phyloP scores from a whole-genome alignment of 2,329 filamentous ascomycete genomes.

The Atkinsonella hypoxylon region DNA sequence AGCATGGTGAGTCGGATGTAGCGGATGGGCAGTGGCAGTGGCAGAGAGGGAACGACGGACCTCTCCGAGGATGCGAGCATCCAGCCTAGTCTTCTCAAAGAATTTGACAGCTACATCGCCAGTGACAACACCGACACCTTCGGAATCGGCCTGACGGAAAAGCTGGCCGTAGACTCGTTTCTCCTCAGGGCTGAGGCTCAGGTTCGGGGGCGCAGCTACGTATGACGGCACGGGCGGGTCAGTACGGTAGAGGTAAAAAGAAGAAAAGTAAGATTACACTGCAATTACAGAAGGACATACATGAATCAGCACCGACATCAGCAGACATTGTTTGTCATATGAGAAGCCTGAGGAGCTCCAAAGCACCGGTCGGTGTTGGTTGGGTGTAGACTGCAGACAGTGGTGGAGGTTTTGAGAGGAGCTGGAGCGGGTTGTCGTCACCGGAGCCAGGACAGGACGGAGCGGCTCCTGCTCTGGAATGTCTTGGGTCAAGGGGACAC shows the following conservation, averaged over 20 bases:
- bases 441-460: background rate
- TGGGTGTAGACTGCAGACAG: background rate
- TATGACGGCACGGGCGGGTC: slow-evolving; percentile 2
- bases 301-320: slow-evolving; percentile 13
- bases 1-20: slow-evolving; percentile 5
- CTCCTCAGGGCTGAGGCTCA: slow-evolving; percentile 84
- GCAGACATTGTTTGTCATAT: slow-evolving; percentile 13
- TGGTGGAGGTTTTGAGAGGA: background rate
- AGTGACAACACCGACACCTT: slow-evolving; percentile 84
- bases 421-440: slow-evolving; percentile 1
- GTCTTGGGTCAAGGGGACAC: background rate
- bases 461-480: background rate
- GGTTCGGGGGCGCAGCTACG: slow-evolving; percentile 50
- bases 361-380: background rate
- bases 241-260: slow-evolving; percentile 4
- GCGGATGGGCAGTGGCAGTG: background rate
- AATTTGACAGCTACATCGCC: slow-evolving; percentile 95
- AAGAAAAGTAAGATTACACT: background rate
- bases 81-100: slow-evolving; percentile 89
- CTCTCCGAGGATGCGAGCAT: slow-evolving; percentile 77
- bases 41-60: slow-evolving; percentile 34
- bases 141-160: slow-evolving; percentile 85
- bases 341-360: background rate
- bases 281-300: slow-evolving; percentile 6
- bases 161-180: slow-evolving; percentile 89